Evolutionary conservation across 2,329 filamentous ascomycete species (phyloP).

Genomic region (Clonostachys rhizophaga): DNA sequence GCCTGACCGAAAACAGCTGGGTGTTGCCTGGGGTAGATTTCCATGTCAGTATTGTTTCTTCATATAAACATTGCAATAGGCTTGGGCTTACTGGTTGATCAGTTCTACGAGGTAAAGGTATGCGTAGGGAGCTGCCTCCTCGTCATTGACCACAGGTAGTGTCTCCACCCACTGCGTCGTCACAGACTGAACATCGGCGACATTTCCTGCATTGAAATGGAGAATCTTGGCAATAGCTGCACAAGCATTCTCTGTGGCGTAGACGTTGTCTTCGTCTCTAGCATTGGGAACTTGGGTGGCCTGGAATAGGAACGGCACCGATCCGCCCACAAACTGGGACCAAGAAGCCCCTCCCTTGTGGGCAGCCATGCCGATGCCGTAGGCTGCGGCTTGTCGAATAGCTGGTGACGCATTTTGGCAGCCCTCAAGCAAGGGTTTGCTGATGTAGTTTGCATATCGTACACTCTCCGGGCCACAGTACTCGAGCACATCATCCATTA

Average conservation of each 20-base stretch:
- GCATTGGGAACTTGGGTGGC: constrained; percentile 77
- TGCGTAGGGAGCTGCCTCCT: constrained; percentile 94
- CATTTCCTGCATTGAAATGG: constrained; percentile 77
- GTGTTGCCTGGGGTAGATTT: constrained; percentile 61
- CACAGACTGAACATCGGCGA: constrained; percentile 71
- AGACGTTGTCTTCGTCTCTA: constrained; percentile 87
- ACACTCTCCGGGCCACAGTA: constrained; percentile 90
- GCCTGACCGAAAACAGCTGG: constrained; percentile 74
- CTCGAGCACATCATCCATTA: constrained; percentile 96
- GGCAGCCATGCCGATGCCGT: constrained; percentile 92
- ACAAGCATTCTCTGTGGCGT: constrained; percentile 95
- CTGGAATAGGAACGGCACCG: constrained; percentile 79
- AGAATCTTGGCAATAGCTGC: constrained; percentile 96
- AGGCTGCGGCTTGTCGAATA: constrained; percentile 92
- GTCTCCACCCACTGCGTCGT: constrained; percentile 87
- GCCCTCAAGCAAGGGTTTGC: constrained; percentile 80
- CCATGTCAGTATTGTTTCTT: background rate
- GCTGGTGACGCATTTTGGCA: constrained; percentile 83
- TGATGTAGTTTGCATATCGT: constrained; percentile 81
- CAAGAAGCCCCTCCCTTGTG: constrained; percentile 85
- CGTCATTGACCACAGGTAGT: constrained; percentile 87
- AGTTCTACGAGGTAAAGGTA: constrained; percentile 89
- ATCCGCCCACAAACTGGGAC: constrained; percentile 80
- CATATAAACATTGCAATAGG: background rate
- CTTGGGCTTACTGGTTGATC: constrained; percentile 79